phyloP scores from a whole-genome alignment of 345 rosid genomes.

The Litchi chinensis region DNA sequence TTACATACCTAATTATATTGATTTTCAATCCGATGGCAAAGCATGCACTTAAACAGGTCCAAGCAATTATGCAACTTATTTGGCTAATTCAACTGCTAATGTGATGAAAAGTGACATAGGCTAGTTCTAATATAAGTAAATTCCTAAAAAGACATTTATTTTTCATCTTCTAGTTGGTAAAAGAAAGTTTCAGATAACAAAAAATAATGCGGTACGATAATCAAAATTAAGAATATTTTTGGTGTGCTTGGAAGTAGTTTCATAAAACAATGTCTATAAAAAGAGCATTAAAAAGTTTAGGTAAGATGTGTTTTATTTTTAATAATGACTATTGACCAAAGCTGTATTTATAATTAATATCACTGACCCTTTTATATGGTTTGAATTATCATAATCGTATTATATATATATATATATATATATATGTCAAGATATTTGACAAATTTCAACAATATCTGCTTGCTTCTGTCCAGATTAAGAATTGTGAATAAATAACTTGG shows the following conservation, averaged over 20 bases:
- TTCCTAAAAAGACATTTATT: too few species aligned
- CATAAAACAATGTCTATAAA: neutral
- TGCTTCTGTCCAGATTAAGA: too few species aligned
- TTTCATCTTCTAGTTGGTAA: neutral
- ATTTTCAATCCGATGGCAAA: neutral
- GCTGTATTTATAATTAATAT: too few species aligned
- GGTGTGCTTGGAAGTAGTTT: neutral
- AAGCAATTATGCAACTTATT: neutral
- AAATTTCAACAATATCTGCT: too few species aligned
- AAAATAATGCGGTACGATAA: neutral
- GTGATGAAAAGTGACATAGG: neutral
- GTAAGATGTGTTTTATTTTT: too few species aligned
- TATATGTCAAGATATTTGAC: too few species aligned
- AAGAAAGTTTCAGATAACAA: too few species aligned
- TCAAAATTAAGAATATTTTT: neutral
- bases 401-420: too few species aligned
- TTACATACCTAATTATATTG: neutral
- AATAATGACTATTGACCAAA: too few species aligned
- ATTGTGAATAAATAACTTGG: too few species aligned
- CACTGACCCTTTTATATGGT: neutral
- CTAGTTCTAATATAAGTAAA: neutral
- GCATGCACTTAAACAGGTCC: neutral
- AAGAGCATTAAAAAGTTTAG: too few species aligned
- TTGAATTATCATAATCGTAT: too few species aligned
- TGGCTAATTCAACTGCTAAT: neutral